Base-by-base conservation (phyloP, 2,329 filamentous ascomycete species). In the Nemania bipapillata region DNA sequence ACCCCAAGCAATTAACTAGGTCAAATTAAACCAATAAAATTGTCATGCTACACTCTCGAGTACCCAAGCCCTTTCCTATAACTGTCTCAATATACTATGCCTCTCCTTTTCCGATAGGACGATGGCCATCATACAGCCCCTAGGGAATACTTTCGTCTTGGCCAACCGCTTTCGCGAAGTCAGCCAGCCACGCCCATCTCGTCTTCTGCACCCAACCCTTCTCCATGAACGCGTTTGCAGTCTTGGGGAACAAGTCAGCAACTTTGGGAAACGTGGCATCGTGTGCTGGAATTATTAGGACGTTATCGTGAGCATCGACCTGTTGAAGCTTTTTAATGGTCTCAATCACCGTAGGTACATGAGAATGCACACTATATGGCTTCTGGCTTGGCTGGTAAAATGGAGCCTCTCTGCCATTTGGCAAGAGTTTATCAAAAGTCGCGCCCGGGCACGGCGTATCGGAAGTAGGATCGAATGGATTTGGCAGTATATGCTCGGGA, bases 181-280 rank as follows among this genome's bases (percentile, higher is more conserved):
- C 85, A 37, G 77, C 80, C 72, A 88, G 74, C 72, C 87, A 88
- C 61, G 79, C 73, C 82, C 86, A 89, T 37, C 81, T 76, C 1
- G 76, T 76, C 69, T 83, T 82, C 55, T 79, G 73, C n/a, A 77
- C 80, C 82, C 83, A 84, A 0, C 80, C 82, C 70, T 85, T 83
- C 63, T 78, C 70, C 65, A 77, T 74, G 76, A 85, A 87, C 5
- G 78, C 79, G 70, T 86, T 84, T 11, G 82, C 81, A n/a, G 72
- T 78, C 58, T 80, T 78, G 0, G 86, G 86, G 71, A 85, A 88
- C 66, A 86, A 83, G 6, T 85, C 82, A 0, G 84, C 75, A 2
- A 84, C 77, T 26, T 79, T 76, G 37, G 82, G 59, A 30, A 76
- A 40, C 35, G 67, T 58, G 9, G 66, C 61, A 15, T 75, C 71